Percentiles rank a stretch among this genome's conserved stretches.
Conservation (phyloP, 352 stramenopile species). For the Phytophthora melonis region DNA sequence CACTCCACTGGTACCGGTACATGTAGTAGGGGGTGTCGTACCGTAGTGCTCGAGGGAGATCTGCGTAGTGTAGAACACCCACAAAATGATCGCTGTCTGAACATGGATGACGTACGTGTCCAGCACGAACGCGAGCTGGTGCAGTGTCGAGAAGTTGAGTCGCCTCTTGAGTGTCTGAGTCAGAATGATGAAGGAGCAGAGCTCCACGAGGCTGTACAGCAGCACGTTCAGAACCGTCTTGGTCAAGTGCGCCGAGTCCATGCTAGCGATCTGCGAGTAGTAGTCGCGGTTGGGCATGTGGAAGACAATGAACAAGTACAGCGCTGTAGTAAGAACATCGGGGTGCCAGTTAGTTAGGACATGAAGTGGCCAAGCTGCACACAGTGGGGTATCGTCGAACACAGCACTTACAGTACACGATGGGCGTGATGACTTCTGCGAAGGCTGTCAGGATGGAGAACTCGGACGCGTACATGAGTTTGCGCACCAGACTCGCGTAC, state of each 20-base stretch:
- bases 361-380: no score
- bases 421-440: conserved; percentile 32
- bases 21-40: not conserved
- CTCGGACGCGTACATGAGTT: conserved; percentile 45
- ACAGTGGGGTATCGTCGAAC: no score
- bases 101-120: conserved; percentile 24
- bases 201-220: conserved; percentile 17
- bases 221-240: conserved; percentile 22
- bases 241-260: conserved; percentile 14
- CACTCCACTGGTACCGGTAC: no score
- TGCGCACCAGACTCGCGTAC: conserved; percentile 20
- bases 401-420: conserved; percentile 27
- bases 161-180: conserved; percentile 13
- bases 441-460: conserved; percentile 39
- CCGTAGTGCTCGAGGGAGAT: conserved; percentile 33
- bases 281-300: conserved; percentile 38
- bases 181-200: conserved; percentile 5
- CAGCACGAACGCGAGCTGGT: conserved; percentile 28
- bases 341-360: no score
- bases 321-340: not conserved
- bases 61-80: conserved; percentile 39
- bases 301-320: conserved; percentile 36
- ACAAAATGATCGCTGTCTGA: conserved; percentile 31
- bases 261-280: conserved; percentile 34
- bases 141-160: conserved; percentile 17